A percentile compares a stretch with the other conserved stretches of the same genome.
These are phyloP conservation scores for Orbilia quercus DNA, from an alignment of 2,329 filamentous ascomycete species.

Conservation along the genomic window DNA sequence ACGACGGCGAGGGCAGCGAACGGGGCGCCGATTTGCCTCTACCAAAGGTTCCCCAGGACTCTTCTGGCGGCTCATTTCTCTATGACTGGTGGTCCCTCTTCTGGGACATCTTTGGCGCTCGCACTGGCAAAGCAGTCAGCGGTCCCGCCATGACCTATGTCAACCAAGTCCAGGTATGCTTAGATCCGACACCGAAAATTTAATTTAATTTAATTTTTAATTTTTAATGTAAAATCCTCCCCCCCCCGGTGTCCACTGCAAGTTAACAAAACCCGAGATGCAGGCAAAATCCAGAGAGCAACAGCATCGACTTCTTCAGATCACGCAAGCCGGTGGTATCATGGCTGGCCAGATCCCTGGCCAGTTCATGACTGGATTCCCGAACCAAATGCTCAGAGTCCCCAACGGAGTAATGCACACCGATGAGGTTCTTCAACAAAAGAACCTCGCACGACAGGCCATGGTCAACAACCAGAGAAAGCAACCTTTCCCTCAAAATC, in stretches of 20 bases:
- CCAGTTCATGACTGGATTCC: slow-evolving; percentile 58
- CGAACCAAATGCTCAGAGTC: slow-evolving; percentile 59
- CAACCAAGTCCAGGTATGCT: slow-evolving; percentile 79
- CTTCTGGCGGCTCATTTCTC: slow-evolving; percentile 82
- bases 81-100: slow-evolving; percentile 98
- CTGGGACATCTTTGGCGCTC: slow-evolving; percentile 92
- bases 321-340: slow-evolving; percentile 64
- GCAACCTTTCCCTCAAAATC: slow-evolving; percentile 48
- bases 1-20: slow-evolving; percentile 70
- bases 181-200: too few relatives aligned
- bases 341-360: slow-evolving; percentile 59
- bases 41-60: slow-evolving; percentile 74
- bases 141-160: slow-evolving; percentile 75
- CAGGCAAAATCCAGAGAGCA: slow-evolving; percentile 75
- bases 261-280: slow-evolving; percentile 57
- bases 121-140: slow-evolving; percentile 73
- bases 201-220: too few relatives aligned
- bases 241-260: slow-evolving; percentile 32
- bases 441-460: slow-evolving; percentile 59
- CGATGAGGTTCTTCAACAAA: slow-evolving; percentile 58
- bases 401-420: slow-evolving; percentile 58
- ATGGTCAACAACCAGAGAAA: slow-evolving; percentile 60
- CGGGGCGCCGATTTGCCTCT: slow-evolving; percentile 77
- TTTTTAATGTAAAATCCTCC: slow-evolving; percentile 56
- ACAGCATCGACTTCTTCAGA: slow-evolving; percentile 79